Conservation (phyloP, 345 rosid species). For the Salix viminalis region DNA sequence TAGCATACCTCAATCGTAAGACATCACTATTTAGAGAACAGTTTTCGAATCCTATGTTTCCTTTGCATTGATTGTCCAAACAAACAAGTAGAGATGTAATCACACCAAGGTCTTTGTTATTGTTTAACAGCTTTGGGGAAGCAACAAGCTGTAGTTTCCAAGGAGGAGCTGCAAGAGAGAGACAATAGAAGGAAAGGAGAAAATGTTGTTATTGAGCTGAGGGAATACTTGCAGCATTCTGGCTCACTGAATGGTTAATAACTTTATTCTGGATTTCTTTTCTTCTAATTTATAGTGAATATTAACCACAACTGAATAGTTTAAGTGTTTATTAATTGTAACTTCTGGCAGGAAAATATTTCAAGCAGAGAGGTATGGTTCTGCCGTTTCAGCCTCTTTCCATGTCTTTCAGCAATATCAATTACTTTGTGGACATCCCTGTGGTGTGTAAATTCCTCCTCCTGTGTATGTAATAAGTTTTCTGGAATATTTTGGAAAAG, state of each 20-base stretch:
- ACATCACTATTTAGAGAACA: slow-evolving; percentile 15
- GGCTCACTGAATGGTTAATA: slow-evolving; percentile 61
- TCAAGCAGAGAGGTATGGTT: slow-evolving; percentile 92
- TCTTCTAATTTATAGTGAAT: slow-evolving; percentile 3
- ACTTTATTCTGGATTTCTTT: slow-evolving; percentile 6
- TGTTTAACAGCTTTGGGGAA: slow-evolving; percentile 62
- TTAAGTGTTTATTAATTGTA: slow-evolving; percentile 11
- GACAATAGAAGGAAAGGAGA: slow-evolving; percentile 80
- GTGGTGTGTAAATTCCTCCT: slow-evolving; percentile 44
- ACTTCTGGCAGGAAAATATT: slow-evolving; percentile 62
- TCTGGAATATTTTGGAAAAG: slow-evolving; percentile 11
- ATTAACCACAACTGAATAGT: background rate
- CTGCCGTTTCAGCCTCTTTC: slow-evolving; percentile 98
- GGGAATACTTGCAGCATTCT: slow-evolving; percentile 77
- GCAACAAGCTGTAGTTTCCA: slow-evolving; percentile 83
- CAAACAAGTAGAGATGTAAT: background rate
- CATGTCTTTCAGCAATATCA: slow-evolving; percentile 79
- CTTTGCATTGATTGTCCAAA: background rate
- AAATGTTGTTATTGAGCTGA: slow-evolving; percentile 62
- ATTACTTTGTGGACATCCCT: slow-evolving; percentile 87
- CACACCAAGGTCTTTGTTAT: background rate
- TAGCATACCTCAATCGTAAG: slow-evolving; percentile 81
- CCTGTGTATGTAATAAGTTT: background rate
- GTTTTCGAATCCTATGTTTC: slow-evolving; percentile 6
- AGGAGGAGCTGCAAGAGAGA: slow-evolving; percentile 80